Evolutionary conservation across 805 yeast genomes (phyloP), one percentile per base, ranked within the genome.

Genomic region (Wickerhamiella occidentalis): DNA sequence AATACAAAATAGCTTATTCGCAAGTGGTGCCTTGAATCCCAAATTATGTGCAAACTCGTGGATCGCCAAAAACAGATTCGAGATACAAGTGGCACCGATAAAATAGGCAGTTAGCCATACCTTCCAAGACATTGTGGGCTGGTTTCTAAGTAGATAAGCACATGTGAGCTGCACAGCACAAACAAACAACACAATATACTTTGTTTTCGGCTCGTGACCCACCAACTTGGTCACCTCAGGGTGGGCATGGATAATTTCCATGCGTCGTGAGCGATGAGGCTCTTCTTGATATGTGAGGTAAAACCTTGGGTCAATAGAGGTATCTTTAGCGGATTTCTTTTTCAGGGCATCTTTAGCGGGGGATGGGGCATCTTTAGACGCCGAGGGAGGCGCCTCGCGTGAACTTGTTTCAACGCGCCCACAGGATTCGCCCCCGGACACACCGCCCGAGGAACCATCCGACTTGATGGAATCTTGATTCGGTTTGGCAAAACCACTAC

Each of bases 1-100:
- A 8, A 86, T 80, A 40, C 92, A 76, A 59, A 81, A 86, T 21
- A 86, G 61, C 62, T 84, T 80, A 66, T 87, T 87, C 63, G 79
- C 76, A 1, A 85, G 40, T 0, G 95, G 94, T 55, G 75, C 77
- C 57, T 77, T 82, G 74, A 87, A 87, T 2, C 84, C 84, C 48
- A 87, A 69, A 62, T 87, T 87, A 65, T 87, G 96, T 33, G 82
- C 77, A 47, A 86, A 70, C 63, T 87, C 96, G 65, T 87, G 96
- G 56, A 87, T 85, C 23, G 94, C 90, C 54, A 87, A 69, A 61
- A 86, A 87, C 37, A 83, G 66, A 59, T 88, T 87, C 61, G 88
- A 95, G 62, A 79, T 81, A 49, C 84, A 75, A 7, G 94, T 84
- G 13, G 92, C 96, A 2, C 96, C 96, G 47, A 87, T 70, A 18